Evolutionary conservation across 106 monocot species (phyloP).

Genomic region (Posidonia australis): DNA sequence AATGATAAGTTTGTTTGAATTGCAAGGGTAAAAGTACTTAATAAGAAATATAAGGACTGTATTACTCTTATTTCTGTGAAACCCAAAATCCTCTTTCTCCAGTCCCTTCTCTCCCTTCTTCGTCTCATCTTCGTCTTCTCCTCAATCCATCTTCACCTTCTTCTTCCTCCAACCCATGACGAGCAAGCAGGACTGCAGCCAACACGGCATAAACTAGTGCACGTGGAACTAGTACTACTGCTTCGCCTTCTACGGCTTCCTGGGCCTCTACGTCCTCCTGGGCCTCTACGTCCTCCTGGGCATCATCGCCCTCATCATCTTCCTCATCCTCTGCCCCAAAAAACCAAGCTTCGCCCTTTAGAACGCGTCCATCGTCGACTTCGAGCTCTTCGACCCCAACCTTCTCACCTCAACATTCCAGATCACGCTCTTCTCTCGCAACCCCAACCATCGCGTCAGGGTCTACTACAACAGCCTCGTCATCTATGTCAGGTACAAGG

Average conservation of each 20-base stretch:
- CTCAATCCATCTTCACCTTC: no score
- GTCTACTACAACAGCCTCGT: slow-evolving; percentile 44
- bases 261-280: slow-evolving; percentile 27
- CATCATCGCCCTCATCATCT: slow-evolving; percentile 18
- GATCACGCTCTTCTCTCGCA: slow-evolving; percentile 41
- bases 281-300: no score
- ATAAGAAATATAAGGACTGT: no score
- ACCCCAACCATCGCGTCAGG: slow-evolving; percentile 49
- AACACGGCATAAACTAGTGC: not conserved
- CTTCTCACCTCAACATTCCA: slow-evolving; percentile 12
- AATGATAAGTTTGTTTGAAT: no score
- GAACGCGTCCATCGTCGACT: slow-evolving; percentile 38
- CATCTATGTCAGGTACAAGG: slow-evolving; percentile 29
- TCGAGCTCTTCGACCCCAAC: slow-evolving; percentile 23
- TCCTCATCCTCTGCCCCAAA: slow-evolving; percentile 19
- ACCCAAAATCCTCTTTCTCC: no score
- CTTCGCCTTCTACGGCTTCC: not conserved
- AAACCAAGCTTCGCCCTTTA: slow-evolving; percentile 41
- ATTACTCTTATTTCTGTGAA: no score
- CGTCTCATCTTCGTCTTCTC: no score
- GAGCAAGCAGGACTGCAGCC: not conserved
- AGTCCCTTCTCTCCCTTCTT: no score
- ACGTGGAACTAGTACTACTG: not conserved
- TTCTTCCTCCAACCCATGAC: no score
- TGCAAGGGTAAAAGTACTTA: no score